Conservation (phyloP, 208 protist species). For the Trypanosoma avium region DNA sequence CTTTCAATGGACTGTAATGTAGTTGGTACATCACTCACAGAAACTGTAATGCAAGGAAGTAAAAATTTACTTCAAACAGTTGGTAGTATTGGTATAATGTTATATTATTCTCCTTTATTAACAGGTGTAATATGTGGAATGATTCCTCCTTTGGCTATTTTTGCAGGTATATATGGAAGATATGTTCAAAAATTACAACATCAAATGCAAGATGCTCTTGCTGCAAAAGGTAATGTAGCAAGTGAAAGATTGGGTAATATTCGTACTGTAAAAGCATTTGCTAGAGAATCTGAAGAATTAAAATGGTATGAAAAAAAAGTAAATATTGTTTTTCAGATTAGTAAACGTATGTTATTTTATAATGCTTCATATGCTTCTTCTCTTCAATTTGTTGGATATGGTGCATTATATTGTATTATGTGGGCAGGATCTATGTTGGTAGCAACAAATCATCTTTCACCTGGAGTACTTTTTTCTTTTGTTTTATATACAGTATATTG, state of each 20-base stretch:
- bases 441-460: constrained; percentile 61
- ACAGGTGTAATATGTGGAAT: constrained; percentile 79
- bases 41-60: constrained; percentile 74
- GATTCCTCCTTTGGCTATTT: constrained; percentile 82
- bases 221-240: constrained; percentile 75
- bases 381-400: constrained; percentile 81
- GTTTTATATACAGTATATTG: constrained; percentile 91
- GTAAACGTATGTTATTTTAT: constrained; percentile 69
- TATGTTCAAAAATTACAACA: constrained; percentile 78
- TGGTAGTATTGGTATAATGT: constrained; percentile 82
- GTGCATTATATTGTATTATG: constrained; percentile 83
- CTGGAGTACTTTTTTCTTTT: constrained; percentile 88
- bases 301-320: constrained; percentile 76
- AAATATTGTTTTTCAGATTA: constrained; percentile 62
- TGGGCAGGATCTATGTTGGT: constrained; percentile 89
- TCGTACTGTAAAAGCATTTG: constrained; percentile 83
- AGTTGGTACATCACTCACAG: constrained; percentile 77
- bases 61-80: constrained; percentile 84
- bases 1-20: constrained; percentile 90
- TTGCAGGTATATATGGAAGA: constrained; percentile 81
- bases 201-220: constrained; percentile 79
- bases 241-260: constrained; percentile 82
- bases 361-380: constrained; percentile 77
- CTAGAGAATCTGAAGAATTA: constrained; percentile 59
- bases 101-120: constrained; percentile 85